These are phyloP conservation scores for Populus simonii DNA, from an alignment of 345 rosid species.

Conservation along the genomic window DNA sequence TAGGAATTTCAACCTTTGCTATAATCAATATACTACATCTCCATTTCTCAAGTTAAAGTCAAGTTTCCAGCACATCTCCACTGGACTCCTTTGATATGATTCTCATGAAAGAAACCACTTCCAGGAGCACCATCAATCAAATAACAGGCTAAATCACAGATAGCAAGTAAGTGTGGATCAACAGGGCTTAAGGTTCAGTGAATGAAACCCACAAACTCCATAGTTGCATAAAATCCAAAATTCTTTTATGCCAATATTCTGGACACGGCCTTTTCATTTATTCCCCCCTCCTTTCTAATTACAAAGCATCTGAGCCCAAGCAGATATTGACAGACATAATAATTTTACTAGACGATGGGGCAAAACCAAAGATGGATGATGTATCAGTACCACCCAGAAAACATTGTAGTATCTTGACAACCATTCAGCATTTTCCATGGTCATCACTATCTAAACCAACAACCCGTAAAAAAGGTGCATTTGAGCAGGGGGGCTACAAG, in stretches of 20 bases:
- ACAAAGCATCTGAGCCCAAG: not conserved
- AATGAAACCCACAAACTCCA: not conserved
- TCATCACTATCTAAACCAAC: slow-evolving; percentile 4
- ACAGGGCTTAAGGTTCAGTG: not conserved
- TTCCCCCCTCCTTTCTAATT: not conserved
- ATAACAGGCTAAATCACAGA: not conserved
- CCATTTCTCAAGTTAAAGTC: not conserved
- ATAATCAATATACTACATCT: not conserved
- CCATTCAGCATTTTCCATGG: not conserved
- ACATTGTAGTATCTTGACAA: not conserved
- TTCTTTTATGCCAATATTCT: not conserved
- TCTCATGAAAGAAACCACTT: not conserved
- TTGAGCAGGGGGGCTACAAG: not conserved
- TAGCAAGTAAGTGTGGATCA: not conserved
- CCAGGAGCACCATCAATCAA: not conserved
- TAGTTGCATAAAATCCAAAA: not conserved
- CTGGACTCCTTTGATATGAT: not conserved
- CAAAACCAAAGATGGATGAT: not conserved
- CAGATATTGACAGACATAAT: not conserved
- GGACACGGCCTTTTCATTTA: not conserved
- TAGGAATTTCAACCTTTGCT: not conserved
- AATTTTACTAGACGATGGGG: no score
- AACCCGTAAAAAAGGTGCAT: not conserved
- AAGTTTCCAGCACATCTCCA: not conserved
- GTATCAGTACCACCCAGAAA: not conserved